Evolutionary conservation across 495 filamentous ascomycete genomes (phyloP), one percentile per base, ranked within the genome.

Genomic region (Tirmania nivea): DNA sequence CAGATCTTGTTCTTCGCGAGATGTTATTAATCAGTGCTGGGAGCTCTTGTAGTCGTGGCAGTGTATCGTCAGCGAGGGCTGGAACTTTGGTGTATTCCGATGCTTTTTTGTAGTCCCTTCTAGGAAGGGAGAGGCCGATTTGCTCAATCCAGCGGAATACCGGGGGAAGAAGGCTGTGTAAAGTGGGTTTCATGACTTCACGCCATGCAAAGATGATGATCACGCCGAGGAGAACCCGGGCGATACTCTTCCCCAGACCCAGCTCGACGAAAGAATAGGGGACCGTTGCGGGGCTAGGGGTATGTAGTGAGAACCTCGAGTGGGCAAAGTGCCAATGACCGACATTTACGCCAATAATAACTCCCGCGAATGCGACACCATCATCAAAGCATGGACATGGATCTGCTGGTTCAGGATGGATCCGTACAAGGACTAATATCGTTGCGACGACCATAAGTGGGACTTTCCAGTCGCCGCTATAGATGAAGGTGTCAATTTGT

Each of bases 341-440:
- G 47, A 80, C 62, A 59, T 89, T 78, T 49, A 83, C 69, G 0
- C 90, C 90, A 51, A 94, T 79, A 54, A 85, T 73, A 34, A 94
- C 88, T 7, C 83, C 90, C 19, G 86, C 80, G 63, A 96, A 97
- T 8, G 88, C 78, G 36, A 97, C 85, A 59, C 83, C 88, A 69
- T 97, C 90, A 65, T 97, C 90, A 64, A 93, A 97, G 63, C 90
- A 97, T 14, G 90, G 90, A 60, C 90, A 97, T 64, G 94, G 83
- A 65, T 97, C 90, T 0, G 86, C 90, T 2, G 90, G 90, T 59
- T 97, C 90, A 1, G 90, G 90, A 66, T 97, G 89, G 17, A 94
- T 76, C 49, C 90, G 78, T 35, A 96, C 81, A 25, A 94, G 68
- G 34, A 81, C 64, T 34, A 90, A 67, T 31, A 92, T 78, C 3